Base-by-base conservation (phyloP, 345 rosid species). In the Salix exigua region DNA sequence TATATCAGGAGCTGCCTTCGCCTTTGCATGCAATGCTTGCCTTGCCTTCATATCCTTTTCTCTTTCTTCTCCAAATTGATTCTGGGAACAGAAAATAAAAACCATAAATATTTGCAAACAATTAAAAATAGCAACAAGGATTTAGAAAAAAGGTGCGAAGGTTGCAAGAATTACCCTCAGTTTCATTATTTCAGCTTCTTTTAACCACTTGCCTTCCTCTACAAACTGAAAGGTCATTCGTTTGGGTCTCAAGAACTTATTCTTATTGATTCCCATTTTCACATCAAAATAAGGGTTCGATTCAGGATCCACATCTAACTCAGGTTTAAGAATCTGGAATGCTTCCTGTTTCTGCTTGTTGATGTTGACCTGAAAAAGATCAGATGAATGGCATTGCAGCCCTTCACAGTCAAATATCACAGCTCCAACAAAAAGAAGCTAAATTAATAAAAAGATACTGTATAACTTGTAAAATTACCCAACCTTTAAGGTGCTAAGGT, bases 401-500 rank as follows among this genome's bases (percentile, higher is more conserved):
- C 60, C 61, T 58, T 3, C 44, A 48, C 60, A 83, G 33, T 38
- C 37, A 17, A 8, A 9, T 53, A 42, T 25, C 50, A 65, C 58
- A 37, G 46, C n/a, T 7, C 66, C 31, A 6, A 61, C 25, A 31
- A 62, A 38, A 37, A 40, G n/a, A 12, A 21, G 44, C 38, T 66
- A 63, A 68, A 7, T 12, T 33, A 13, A 48, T 11, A 51, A 74
- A 33, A 33, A 68, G 14, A 42, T 10, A 10, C 26, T 58, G 51
- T 12, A 46, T 14, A 46, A 4, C 62, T 58, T 58, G 30, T 25
- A 40, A 46, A 61, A 60, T 58, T 65, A 25, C 50, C 84, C 76
- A 81, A 95, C 99, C 96, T 96, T 96, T 42, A 93, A 88, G 28
- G 99, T 96, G 89, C 98, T 96, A 78, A 92, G 94, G 83, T 96